Evolutionary conservation across 805 yeast species (phyloP), one percentile per base, ranked within the genome.

Genomic region (Vanderwaltozyma polyspora): DNA sequence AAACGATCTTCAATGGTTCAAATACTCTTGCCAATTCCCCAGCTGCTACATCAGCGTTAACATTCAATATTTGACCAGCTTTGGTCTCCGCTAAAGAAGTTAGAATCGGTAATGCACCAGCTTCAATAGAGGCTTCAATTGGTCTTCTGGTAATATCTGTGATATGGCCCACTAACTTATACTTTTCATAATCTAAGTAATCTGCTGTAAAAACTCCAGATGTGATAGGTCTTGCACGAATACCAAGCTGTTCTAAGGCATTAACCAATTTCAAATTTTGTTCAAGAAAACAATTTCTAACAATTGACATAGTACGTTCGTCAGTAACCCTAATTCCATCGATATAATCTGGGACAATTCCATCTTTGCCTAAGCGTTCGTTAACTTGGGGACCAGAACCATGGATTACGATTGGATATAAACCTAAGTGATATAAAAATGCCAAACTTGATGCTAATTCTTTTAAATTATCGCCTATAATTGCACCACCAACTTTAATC

Each of bases 381-480:
- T 91, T 91, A 64, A 91, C 91, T 63, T 91, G 98, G 4, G 97
- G 98, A 13, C 97, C 97, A 1, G 98, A 89, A 18, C 98, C 98
- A 55, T 91, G 98, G 37, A 91, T 70, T 9, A 91, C 94, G 42
- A 91, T 86, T 15, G 98, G 98, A 52, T 86, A 91, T 40, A 91
- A 70, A 10, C 98, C 98, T 33, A 91, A 94, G 55, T 91, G 98
- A 66, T 91, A 91, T 45, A 91, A 67, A 62, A 91, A 91, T 5
- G 97, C 95, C 42, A 91, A 68, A 52, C 96, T 86, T 1, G 94
- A 83, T 0, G 97, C 97, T 47, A 91, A 67, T 62, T 89, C 94
- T 8, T 86, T 81, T 42, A 91, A 65, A 50, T 89, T 91, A 46
- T 91, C 91, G 29, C 96, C 87, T 59, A 91, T 89, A 51, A 91